These are phyloP conservation scores for Trichoderma oligosporum DNA, from an alignment of 2,329 filamentous ascomycete species.

Conservation along the genomic window DNA sequence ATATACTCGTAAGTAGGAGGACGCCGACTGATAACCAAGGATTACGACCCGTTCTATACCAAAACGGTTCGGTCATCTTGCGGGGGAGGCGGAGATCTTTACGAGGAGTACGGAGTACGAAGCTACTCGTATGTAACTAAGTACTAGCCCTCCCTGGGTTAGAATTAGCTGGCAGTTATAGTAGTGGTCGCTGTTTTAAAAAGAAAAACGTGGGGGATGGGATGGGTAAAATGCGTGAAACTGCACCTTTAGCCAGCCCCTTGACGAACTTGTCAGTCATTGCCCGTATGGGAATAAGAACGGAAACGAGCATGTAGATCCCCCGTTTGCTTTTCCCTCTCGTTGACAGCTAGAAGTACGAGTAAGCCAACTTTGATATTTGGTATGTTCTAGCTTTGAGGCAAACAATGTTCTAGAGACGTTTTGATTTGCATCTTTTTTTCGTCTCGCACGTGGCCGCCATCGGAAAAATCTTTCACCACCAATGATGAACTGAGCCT, in stretches of 20 bases:
- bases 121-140: not conserved
- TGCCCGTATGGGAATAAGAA: not conserved
- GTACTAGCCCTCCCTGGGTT: too few relatives aligned
- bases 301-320: not conserved
- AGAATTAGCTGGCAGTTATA: too few relatives aligned
- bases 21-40: not conserved
- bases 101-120: not conserved
- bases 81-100: slow-evolving; percentile 12
- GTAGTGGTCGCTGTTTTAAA: not conserved
- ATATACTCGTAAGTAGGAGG: too few relatives aligned
- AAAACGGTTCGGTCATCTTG: slow-evolving; percentile 8
- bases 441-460: not conserved
- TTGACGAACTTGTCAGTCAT: not conserved
- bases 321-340: not conserved
- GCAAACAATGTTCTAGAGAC: too few relatives aligned
- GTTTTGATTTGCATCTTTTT: too few relatives aligned
- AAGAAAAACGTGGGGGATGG: slow-evolving; percentile 6
- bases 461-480: not conserved
- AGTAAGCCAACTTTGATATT: too few relatives aligned
- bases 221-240: slow-evolving; percentile 10
- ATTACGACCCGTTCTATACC: not conserved
- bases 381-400: too few relatives aligned
- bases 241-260: slow-evolving; percentile 8
- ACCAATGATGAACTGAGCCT: slow-evolving; percentile 7
- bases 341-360: too few relatives aligned